Evolutionary conservation across 2,329 filamentous ascomycete species (phyloP), one percentile per base, ranked within the genome.

Genomic region (Diplodia scrobiculata): DNA sequence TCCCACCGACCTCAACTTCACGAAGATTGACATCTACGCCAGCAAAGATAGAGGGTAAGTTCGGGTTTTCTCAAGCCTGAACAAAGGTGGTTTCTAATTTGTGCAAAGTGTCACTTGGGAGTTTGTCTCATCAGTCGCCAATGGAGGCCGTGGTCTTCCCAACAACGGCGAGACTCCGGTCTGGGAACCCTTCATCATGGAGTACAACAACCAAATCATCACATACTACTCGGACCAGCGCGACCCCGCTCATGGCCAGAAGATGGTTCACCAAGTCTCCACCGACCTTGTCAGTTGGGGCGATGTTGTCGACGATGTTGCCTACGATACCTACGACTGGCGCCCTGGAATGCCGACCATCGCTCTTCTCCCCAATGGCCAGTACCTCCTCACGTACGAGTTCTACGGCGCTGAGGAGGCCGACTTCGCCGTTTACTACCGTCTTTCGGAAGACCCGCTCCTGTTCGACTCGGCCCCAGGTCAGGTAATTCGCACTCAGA

Each of bases 161-260:
- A 82, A 85, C 71, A 89, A 91, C 71, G 88, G 86, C 1, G 74
- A 86, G 45, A 89, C 87, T 0, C 87, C 88, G 0, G 86, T 91
- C 21, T 91, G 89, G 89, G 89, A 91, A 74, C 89, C 89, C 0
- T 90, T 89, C 74, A 76, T 91, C 50, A 82, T 83, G 73, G 79
- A 83, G 52, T 82, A 87, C 73, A 77, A 89, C 66, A 81, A 84
- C 63, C 79, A 84, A 62, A 77, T 91, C 19, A 82, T 91, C 41
- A 79, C 83, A 71, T 91, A 89, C 80, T 91, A 91, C 78, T 87
- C 88, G 1, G 89, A 91, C 74, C 89, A 91, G 73, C 84, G 89
- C 41, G 87, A 87, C 68, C 68, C 73, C 0, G 79, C 79, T 1
- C 80, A 91, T 72, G 89, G 88, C 19, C 89, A 91, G 76, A 89